Conservation (phyloP, 2,329 filamentous ascomycete species). For the Aspergillus tanneri region DNA sequence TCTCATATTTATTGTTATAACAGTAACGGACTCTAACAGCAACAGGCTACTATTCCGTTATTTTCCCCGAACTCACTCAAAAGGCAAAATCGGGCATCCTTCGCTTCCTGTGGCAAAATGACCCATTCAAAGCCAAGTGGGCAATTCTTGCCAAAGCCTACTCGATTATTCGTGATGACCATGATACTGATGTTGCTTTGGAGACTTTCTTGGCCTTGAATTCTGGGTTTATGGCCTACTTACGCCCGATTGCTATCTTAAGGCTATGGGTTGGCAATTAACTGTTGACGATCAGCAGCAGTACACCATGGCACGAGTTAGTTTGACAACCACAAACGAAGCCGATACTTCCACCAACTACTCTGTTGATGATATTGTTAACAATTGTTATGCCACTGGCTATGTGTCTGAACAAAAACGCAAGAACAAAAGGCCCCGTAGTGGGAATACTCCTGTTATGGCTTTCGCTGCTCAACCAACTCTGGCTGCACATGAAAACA, state of each 20-base stretch:
- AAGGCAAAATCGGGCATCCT: slow-evolving; percentile 55
- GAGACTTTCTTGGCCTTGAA: slow-evolving; percentile 49
- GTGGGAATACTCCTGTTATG: slow-evolving; percentile 23
- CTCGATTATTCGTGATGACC: slow-evolving; percentile 54
- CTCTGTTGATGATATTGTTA: slow-evolving; percentile 34
- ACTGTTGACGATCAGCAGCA: slow-evolving; percentile 29
- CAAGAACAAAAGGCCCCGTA: slow-evolving; percentile 7
- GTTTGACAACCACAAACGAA: slow-evolving; percentile 17
- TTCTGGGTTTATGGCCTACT: slow-evolving; percentile 51
- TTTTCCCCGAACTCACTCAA: slow-evolving; percentile 51
- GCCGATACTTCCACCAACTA: slow-evolving; percentile 29
- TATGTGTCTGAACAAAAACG: slow-evolving; percentile 24
- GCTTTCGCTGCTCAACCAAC: slow-evolving; percentile 28
- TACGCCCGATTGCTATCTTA: slow-evolving; percentile 48
- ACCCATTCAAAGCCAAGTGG: slow-evolving; percentile 54
- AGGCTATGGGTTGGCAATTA: slow-evolving; percentile 49
- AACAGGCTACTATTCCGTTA: slow-evolving; percentile 49
- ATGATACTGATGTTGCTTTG: slow-evolving; percentile 49
- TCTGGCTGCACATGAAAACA: slow-evolving; percentile 11
- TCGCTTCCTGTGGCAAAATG: slow-evolving; percentile 51
- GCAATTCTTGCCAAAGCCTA: slow-evolving; percentile 56
- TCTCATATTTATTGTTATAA: neutral
- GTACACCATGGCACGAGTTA: slow-evolving; percentile 22
- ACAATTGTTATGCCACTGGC: slow-evolving; percentile 32
- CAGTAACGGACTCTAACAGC: slow-evolving; percentile 11